phyloP scores from a whole-genome alignment of 208 protist genomes.

The Phytomonas serpens region DNA sequence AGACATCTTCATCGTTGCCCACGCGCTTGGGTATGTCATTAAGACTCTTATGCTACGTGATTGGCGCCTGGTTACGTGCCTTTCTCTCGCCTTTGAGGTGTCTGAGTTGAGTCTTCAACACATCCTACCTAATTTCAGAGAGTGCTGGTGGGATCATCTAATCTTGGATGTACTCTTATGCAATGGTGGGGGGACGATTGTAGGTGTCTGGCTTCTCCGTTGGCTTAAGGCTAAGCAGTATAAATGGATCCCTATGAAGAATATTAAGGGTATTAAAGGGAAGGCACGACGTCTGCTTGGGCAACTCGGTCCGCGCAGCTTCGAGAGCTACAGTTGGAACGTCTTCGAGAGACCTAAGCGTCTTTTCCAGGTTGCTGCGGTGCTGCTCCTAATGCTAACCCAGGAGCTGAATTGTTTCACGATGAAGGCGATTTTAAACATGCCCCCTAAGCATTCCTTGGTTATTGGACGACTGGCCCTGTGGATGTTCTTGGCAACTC shows the following conservation, averaged over 20 bases:
- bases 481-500: constrained; percentile 80
- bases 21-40: constrained; percentile 90
- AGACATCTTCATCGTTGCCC: constrained; percentile 94
- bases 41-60: constrained; percentile 94
- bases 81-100: constrained; percentile 93
- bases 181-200: constrained; percentile 91
- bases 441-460: constrained; percentile 80
- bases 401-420: constrained; percentile 96
- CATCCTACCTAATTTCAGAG: constrained; percentile 93
- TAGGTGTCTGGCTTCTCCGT: constrained; percentile 75
- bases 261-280: constrained; percentile 46
- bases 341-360: constrained; percentile 63
- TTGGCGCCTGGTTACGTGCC: constrained; percentile 73
- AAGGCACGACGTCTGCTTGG: constrained; percentile 58
- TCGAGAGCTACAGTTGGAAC: constrained; percentile 89
- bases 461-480: constrained; percentile 83
- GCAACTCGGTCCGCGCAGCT: constrained; percentile 81
- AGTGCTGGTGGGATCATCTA: constrained; percentile 98
- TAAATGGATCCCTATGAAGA: constrained; percentile 59
- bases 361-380: constrained; percentile 51
- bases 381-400: constrained; percentile 79
- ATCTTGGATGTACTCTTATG: constrained; percentile 94
- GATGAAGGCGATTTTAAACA: constrained; percentile 92
- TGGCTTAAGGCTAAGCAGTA: constrained; percentile 67
- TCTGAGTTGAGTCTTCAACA: constrained; percentile 94